Conservation (phyloP, 1,284 basidiomycete genomes). For the Austroboletus rostrupii region DNA sequence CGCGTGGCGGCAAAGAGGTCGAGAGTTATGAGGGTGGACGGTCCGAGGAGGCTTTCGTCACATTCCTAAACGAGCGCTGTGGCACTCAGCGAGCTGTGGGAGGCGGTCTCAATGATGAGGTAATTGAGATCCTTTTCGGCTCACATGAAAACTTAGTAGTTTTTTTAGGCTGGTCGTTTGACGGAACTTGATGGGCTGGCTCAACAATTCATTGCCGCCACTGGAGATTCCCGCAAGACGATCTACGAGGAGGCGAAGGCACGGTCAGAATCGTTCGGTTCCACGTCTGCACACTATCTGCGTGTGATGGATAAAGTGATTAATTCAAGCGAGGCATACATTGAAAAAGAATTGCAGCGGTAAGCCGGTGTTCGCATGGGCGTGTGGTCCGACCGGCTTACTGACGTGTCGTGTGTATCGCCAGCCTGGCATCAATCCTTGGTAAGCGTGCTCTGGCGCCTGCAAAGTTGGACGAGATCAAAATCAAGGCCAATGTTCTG, state of each 20-base stretch:
- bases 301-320: slow-evolving; percentile 89
- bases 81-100: slow-evolving; percentile 81
- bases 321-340: slow-evolving; percentile 69
- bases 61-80: slow-evolving; percentile 83
- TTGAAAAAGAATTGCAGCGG: slow-evolving; percentile 86
- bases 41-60: slow-evolving; percentile 65
- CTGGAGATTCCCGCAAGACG: slow-evolving; percentile 51
- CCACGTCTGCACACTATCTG: slow-evolving; percentile 77
- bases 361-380: slow-evolving; percentile 36
- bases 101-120: slow-evolving; percentile 75
- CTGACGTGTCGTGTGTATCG: slow-evolving; percentile 14
- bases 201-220: slow-evolving; percentile 68
- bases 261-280: slow-evolving; percentile 45
- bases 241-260: slow-evolving; percentile 61
- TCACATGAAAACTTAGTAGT: background rate
- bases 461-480: slow-evolving; percentile 89
- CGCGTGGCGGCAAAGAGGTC: slow-evolving; percentile 61
- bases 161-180: slow-evolving; percentile 72
- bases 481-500: slow-evolving; percentile 88
- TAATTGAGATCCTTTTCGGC: slow-evolving; percentile 29
- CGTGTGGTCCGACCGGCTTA: background rate
- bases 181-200: slow-evolving; percentile 78
- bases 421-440: slow-evolving; percentile 66
- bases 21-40: slow-evolving; percentile 68
- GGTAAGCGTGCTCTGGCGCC: slow-evolving; percentile 70